Evolutionary conservation across 176 grass and related monocot species (phyloP).

Genomic region (Aegilops tauschii): DNA sequence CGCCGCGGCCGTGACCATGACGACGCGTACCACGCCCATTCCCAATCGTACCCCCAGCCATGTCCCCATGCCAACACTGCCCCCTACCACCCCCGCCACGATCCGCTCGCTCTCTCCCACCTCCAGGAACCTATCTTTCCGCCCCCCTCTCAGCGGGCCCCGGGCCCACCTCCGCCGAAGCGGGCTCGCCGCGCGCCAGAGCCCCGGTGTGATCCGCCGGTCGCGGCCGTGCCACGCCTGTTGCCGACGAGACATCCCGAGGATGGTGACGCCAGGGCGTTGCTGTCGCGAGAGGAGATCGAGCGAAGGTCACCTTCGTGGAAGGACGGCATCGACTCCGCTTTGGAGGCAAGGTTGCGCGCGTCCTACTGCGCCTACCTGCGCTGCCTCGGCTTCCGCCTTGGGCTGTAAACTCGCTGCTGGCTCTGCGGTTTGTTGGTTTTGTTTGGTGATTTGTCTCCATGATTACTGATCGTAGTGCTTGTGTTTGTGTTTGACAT

Average conservation of each 20-base stretch:
- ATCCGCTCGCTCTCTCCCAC: conserved; percentile 11
- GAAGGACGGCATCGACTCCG: conserved; percentile 60
- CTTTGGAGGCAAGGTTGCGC: conserved; percentile 53
- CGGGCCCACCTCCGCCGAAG: conserved; percentile 18
- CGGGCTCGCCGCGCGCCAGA: conserved; percentile 23
- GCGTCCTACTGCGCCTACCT: conserved; percentile 68
- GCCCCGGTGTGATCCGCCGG: not conserved
- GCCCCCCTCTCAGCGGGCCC: not conserved
- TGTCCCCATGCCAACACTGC: not conserved
- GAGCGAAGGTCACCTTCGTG: conserved; percentile 64
- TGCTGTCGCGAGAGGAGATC: conserved; percentile 60
- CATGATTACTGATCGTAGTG: not conserved
- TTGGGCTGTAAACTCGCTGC: conserved; percentile 41
- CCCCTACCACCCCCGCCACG: not conserved
- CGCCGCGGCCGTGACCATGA: conserved; percentile 31
- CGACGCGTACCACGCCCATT: not conserved
- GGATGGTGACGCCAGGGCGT: not conserved
- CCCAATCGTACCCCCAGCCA: not conserved
- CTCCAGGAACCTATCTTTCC: conserved; percentile 19
- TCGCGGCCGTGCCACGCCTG: not conserved
- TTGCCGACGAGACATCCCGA: not conserved
- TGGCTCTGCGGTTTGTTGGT: not conserved
- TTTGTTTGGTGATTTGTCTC: not conserved
- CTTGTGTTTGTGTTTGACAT: not conserved
- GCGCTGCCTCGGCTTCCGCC: conserved; percentile 44